Evolutionary conservation across 306 rosid species (phyloP), one percentile per base, ranked within the genome.

Genomic region (Herpetospermum pedunculosum): DNA sequence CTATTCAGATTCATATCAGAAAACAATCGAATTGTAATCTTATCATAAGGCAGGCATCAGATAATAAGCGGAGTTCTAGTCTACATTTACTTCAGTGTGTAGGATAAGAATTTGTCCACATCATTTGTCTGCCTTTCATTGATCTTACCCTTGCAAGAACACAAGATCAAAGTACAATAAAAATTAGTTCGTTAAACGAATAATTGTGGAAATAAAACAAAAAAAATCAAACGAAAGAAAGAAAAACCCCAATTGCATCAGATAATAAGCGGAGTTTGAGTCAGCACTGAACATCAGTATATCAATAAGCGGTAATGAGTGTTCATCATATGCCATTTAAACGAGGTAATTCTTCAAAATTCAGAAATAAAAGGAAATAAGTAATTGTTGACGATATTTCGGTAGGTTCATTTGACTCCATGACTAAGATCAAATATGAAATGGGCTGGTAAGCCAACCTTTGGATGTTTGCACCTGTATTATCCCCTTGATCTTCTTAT

Each of bases 391-490:
- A 0, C 1, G 0, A 15, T 23, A 28, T 47, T 38, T 92, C 23
- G 90, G 97, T n/a, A 77, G 87, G 77, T 85, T 87, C 93, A 88
- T 89, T 93, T 90, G 97, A 90, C 97, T 75, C 94, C 73, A 90
- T 77, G 47, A 88, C 92, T 85, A 86, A 50, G 47, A 41, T 1
- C 32, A 78, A 53, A 32, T 9, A 19, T 87, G 96, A 90, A 76
- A 77, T 85, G 97, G 79, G 98, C 92, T 89, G 97, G 98, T 90
- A 92, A 90, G 91, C 85, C 90, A 81, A 83, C 96, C 88, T 55
- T n/a, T 84, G 16, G 29, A 75, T 88, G 34, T 93, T 29, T 43
- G 98, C 93, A 87, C 76, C 98, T 43, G 89, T 86, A 88, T 75
- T 85, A 90, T 78, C 97, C 79, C 88, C 93, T 83, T 28, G 44